Evolutionary conservation across 495 filamentous ascomycete species (phyloP), one percentile per base, ranked within the genome.

Genomic region (Pseudoneurospora amorphoporcata): DNA sequence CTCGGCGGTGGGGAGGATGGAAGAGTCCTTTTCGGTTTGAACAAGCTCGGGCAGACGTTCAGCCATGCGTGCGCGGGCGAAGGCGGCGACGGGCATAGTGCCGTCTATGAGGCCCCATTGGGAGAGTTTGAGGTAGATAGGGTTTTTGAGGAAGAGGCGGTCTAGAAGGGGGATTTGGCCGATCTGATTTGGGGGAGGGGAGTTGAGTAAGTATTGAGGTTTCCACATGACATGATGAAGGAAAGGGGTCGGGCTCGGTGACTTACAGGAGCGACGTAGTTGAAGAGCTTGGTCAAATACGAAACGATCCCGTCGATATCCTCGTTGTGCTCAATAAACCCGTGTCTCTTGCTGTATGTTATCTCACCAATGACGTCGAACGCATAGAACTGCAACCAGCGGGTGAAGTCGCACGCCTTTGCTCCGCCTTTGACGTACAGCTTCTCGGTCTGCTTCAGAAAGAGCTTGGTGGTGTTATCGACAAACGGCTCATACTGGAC

Each of bases 381-480:
- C 4, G 91, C 90, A 75, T 90, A 94, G 77, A 88, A 94, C 75
- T 93, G 91, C 14, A 94, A 80, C 93, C 93, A 95, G 58, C 85
- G 81, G 0, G 85, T 86, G 70, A 95, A 90, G 74, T 93, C 86
- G 73, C 91, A 92, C 19, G 78, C 78, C 23, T 80, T 75, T 6
- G 83, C 82, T 4, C 83, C 80, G 10, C 83, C 78, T 6, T 84
- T 82, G 32, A 84, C 87, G 73, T 89, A 93, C 9, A 90, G 79
- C 8, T 84, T 75, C 72, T 90, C 82, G 10, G 90, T 92, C 79
- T 91, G 87, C 68, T 87, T 82, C 41, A 88, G 82, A 78, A 92
- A 92, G 3, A 88, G 77, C 68, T 87, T 85, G 0, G 88, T 87
- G 4, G 90, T 90, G 45, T 85, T 86, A 75, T 90, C 88, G 10